Evolutionary conservation across 2,329 filamentous ascomycete genomes (phyloP).

Genomic region (Chrysoporthe deuterocubensis): DNA sequence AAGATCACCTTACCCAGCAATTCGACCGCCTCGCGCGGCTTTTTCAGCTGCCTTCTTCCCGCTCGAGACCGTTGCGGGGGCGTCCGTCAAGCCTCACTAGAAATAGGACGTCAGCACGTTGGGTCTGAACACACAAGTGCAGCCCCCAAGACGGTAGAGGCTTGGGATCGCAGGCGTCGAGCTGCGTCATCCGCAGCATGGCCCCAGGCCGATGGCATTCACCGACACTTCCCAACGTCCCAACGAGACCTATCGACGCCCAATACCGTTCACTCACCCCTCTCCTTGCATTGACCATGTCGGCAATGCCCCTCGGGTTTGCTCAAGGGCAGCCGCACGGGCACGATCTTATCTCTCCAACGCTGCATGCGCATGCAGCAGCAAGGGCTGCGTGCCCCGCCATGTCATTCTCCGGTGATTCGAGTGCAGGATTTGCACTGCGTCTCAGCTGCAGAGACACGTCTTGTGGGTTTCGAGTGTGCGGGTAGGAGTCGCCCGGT

Average conservation of each 20-base stretch:
- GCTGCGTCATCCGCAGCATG: neutral
- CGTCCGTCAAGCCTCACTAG: neutral
- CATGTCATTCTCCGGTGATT: neutral
- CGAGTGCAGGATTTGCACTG: neutral
- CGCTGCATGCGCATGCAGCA: slow-evolving; percentile 7
- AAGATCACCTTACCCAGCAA: slow-evolving; percentile 13
- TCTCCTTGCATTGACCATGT: neutral
- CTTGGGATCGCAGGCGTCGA: neutral
- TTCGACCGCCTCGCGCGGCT: slow-evolving; percentile 10
- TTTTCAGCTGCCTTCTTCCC: neutral
- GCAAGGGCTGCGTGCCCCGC: slow-evolving; percentile 1
- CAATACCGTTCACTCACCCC: neutral
- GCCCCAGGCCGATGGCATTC: neutral
- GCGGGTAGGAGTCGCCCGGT: neutral
- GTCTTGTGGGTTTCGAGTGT: neutral
- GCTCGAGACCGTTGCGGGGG: neutral
- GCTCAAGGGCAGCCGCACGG: neutral
- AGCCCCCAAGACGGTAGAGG: neutral
- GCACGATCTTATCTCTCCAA: slow-evolving; percentile 2
- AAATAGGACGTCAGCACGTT: neutral
- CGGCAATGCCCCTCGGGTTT: neutral
- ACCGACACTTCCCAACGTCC: slow-evolving; percentile 6
- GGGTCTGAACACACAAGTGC: neutral
- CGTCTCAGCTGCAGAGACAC: slow-evolving; percentile 6
- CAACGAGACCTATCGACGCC: neutral